These are phyloP conservation scores for Lasiosphaeria ovina DNA, from an alignment of 495 filamentous ascomycete genomes.

Conservation along the genomic window DNA sequence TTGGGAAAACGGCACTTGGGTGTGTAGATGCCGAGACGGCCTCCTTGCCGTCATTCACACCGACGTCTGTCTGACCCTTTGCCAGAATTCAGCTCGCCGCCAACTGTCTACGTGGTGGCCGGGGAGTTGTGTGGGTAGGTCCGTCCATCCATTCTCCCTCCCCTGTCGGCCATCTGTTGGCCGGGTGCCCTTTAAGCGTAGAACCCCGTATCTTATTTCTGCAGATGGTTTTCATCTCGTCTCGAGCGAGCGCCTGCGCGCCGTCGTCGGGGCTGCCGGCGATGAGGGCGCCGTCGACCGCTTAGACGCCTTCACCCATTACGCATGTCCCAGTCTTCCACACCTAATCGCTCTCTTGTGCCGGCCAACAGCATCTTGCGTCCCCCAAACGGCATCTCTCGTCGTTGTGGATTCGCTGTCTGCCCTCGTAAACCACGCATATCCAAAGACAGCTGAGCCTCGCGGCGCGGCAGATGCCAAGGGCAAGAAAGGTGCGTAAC, in stretches of 20 bases:
- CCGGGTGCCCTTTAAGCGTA: conserved; percentile 5
- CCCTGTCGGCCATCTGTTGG: too few species aligned
- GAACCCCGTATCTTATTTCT: conserved; percentile 12
- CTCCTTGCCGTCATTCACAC: too few species aligned
- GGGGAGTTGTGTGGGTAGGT: conserved; percentile 85
- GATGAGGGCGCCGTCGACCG: conserved; percentile 4
- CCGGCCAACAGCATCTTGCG: conserved; percentile 57
- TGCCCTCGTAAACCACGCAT: conserved; percentile 69
- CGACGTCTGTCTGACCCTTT: not conserved
- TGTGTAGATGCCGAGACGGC: conserved; percentile 31
- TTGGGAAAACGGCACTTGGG: conserved; percentile 84
- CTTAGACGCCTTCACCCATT: conserved; percentile 28
- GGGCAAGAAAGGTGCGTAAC: conserved; percentile 24
- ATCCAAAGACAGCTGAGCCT: conserved; percentile 46
- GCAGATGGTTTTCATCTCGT: conserved; percentile 37
- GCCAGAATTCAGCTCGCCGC: conserved; percentile 65
- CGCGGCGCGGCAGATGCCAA: conserved; percentile 21
- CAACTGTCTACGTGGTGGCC: conserved; percentile 59
- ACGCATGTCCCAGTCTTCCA: conserved; percentile 56
- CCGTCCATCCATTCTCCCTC: conserved; percentile 32
- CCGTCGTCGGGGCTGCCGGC: conserved; percentile 11
- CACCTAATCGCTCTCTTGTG: conserved; percentile 74
- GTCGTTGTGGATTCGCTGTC: conserved; percentile 78
- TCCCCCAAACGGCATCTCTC: conserved; percentile 58
- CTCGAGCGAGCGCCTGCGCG: conserved; percentile 27